These are phyloP conservation scores for Candida labiduridarum DNA, from an alignment of 1,139 yeast species.

Conservation along the genomic window DNA sequence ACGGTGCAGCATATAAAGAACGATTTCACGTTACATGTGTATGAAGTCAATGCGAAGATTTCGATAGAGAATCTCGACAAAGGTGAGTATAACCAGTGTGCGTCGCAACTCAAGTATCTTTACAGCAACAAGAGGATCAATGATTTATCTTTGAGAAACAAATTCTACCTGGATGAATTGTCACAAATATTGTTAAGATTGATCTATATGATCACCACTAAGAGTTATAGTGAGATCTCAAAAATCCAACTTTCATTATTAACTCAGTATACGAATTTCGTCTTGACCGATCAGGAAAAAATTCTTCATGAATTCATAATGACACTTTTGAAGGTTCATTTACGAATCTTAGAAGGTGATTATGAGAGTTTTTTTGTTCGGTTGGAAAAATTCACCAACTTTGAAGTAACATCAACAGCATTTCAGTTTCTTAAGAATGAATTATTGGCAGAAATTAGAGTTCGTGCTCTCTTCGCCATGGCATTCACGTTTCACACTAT, in stretches of 20 bases:
- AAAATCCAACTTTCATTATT: conserved; percentile 30
- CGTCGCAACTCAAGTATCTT: conserved; percentile 69
- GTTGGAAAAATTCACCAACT: conserved; percentile 22
- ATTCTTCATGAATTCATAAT: conserved; percentile 24
- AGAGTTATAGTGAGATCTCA: conserved; percentile 54
- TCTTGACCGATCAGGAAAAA: conserved; percentile 23
- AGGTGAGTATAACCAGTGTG: conserved; percentile 96
- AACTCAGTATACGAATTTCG: conserved; percentile 16
- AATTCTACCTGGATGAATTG: conserved; percentile 30
- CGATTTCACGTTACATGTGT: conserved; percentile 75
- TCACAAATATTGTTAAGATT: conserved; percentile 79
- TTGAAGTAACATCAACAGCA: conserved; percentile 30
- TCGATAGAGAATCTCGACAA: conserved; percentile 81
- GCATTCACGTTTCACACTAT: conserved; percentile 63
- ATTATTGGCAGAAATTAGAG: conserved; percentile 57
- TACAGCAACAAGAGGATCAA: conserved; percentile 40
- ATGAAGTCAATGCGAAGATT: conserved; percentile 85
- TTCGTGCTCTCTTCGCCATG: conserved; percentile 60
- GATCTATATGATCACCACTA: conserved; percentile 80
- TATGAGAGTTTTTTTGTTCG: conserved; percentile 52
- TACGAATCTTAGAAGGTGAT: conserved; percentile 37
- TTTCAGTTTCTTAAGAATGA: conserved; percentile 36
- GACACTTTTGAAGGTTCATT: conserved; percentile 28
- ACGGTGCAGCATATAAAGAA: conserved; percentile 89
- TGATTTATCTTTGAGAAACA: conserved; percentile 13